Evolutionary conservation across 495 filamentous ascomycete genomes (phyloP).

Genomic region (Astrothelium subdiscretum): DNA sequence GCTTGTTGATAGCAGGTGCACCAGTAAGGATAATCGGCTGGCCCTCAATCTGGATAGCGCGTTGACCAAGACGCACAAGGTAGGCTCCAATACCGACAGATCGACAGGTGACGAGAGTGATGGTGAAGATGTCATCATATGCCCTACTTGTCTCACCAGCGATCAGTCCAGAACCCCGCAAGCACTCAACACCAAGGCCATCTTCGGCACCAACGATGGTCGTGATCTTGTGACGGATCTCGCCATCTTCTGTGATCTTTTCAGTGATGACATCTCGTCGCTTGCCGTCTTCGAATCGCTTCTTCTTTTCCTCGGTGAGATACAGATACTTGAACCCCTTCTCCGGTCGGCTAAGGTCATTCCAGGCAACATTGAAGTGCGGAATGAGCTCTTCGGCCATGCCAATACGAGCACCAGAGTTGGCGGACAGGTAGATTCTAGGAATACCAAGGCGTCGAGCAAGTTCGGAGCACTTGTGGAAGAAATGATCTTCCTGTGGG

Average conservation of each 20-base stretch:
- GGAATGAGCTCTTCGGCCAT: constrained; percentile 95
- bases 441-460: constrained; percentile 89
- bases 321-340: constrained; percentile 98
- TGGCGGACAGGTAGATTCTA: constrained; percentile 93
- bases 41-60: constrained; percentile 97
- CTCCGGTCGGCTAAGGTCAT: constrained; percentile 71
- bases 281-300: constrained; percentile 75
- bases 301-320: constrained; percentile 74
- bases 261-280: constrained; percentile 80
- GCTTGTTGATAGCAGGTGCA: constrained; percentile 94
- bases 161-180: constrained; percentile 94
- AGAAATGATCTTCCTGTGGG: constrained; percentile 92
- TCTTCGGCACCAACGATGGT: constrained; percentile 92
- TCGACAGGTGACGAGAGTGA: constrained; percentile 93
- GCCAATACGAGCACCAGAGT: constrained; percentile 97
- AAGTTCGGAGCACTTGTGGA: constrained; percentile 96
- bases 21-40: constrained; percentile 98
- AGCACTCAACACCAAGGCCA: constrained; percentile 92
- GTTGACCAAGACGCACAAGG: constrained; percentile 91
- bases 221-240: constrained; percentile 86
- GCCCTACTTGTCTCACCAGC: constrained; percentile 93
- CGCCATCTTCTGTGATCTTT: constrained; percentile 69
- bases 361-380: constrained; percentile 94
- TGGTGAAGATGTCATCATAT: constrained; percentile 98
- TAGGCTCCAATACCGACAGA: constrained; percentile 93